Base-by-base conservation (phyloP, 169 alveolate species). In the Plasmodium knowlesi region DNA sequence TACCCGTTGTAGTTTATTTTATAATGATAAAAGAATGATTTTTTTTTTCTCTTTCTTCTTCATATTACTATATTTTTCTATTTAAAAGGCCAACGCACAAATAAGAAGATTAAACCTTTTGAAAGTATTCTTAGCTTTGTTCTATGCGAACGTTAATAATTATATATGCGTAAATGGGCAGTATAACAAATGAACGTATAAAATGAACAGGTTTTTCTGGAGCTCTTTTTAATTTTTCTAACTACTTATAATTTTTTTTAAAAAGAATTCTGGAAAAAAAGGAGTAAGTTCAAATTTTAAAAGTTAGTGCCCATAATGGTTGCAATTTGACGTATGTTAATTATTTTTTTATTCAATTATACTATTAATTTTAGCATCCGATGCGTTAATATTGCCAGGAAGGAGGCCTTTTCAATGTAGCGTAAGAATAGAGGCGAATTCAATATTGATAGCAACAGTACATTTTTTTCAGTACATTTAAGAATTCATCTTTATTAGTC, bases 1-100 rank as follows among this genome's bases (percentile, higher is more conserved):
- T 67, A 67, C 76, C 76, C 30, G 30, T 67, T 67, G 76, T 67
- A 67, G 76, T 67, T 22, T 67, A 25, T 67, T 67, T 67, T 67
- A 25, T 67, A 19, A 67, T 67, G 76, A 67, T 67, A 67, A 67
- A 19, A 19, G 10, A 19, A 8, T 61, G 76, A 61, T 61, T 61
- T 5, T 22, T 67, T 67, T 67, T 67, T 67, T 67, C 0, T 67
- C 9, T 1, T 19, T 67, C n/a, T 67, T 25, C 39, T 25, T 67
- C 5, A 67, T 67, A 67, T 67, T 67, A 67, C 76, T 25, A 67
- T 28, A 28, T 67, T 67, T 67, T 67, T 67, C 12, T 67, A 39
- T 28, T 67, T 67, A 67, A 67, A 67, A 22, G 25, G 19, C n/a
- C 2, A 28, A 32, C n/a, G n/a, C 19, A 2, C 76, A 67, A 67